These are phyloP conservation scores for Paraurostyla sp. DNA, from an alignment of 73 alveolate species.

Conservation along the genomic window DNA sequence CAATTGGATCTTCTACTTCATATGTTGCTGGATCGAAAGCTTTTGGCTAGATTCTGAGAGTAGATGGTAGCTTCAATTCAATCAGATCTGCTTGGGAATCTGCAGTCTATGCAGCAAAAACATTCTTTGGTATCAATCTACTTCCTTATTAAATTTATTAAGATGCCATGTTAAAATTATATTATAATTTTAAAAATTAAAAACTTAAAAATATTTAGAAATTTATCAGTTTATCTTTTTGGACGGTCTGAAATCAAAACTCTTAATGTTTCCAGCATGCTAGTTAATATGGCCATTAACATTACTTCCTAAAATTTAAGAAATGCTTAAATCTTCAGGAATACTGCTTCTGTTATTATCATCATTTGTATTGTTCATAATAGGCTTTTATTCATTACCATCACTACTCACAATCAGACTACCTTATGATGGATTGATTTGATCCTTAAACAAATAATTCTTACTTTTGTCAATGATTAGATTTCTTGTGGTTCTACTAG, in stretches of 20 bases:
- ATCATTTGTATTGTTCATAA: too few relatives aligned
- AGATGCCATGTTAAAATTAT: too few relatives aligned
- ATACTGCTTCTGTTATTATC: not conserved
- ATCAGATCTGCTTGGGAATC: not conserved
- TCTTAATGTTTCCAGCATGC: slow-evolving; percentile 8
- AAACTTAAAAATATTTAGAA: not conserved
- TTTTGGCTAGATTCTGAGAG: slow-evolving; percentile 5
- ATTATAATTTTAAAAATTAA: too few relatives aligned
- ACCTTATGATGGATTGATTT: not conserved
- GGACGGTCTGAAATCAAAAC: slow-evolving; percentile 30
- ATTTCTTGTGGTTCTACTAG: not conserved
- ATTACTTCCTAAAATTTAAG: not conserved
- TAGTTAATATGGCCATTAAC: not conserved
- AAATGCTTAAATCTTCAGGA: slow-evolving; percentile 12
- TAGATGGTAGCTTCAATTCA: slow-evolving; percentile 39
- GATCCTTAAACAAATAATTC: not conserved
- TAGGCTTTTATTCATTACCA: too few relatives aligned
- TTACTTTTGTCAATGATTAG: not conserved
- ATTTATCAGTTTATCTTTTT: not conserved
- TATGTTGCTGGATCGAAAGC: slow-evolving; percentile 10
- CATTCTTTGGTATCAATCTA: slow-evolving; percentile 32
- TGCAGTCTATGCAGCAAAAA: not conserved
- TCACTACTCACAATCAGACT: too few relatives aligned
- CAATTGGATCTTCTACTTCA: slow-evolving; percentile 45
- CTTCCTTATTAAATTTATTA: not conserved